Percentiles rank a stretch among this genome's conserved stretches.
These are phyloP conservation scores for Solanum bulbocastanum DNA, from an alignment of 257 asterid species.

Conservation along the genomic window DNA sequence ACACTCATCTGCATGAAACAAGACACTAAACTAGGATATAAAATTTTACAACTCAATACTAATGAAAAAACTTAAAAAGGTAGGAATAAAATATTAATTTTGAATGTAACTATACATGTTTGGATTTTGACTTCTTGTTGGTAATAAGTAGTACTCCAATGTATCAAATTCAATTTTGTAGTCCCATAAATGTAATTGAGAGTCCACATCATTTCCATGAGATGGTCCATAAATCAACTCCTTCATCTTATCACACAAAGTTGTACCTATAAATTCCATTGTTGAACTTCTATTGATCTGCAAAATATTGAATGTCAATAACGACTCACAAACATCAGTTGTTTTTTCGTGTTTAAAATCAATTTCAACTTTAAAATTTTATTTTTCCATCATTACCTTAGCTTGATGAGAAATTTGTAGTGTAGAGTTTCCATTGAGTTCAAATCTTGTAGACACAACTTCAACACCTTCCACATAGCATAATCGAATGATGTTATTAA, in stretches of 20 bases:
- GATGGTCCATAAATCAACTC: slow-evolving; percentile 15
- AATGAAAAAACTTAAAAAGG: background rate
- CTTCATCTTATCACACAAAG: slow-evolving; percentile 17
- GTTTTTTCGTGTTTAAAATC: too few species aligned
- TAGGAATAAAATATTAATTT: background rate
- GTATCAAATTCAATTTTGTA: slow-evolving; percentile 17
- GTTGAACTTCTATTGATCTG: slow-evolving; percentile 16
- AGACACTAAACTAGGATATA: background rate
- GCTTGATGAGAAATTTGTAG: slow-evolving; percentile 23
- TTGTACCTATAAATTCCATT: slow-evolving; percentile 2
- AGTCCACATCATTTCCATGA: slow-evolving; percentile 8
- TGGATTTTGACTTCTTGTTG: background rate
- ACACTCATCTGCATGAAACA: background rate
- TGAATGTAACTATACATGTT: background rate
- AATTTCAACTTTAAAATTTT: background rate
- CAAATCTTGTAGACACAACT: slow-evolving; percentile 28
- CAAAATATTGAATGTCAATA: too few species aligned
- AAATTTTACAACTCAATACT: background rate
- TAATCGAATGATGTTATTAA: slow-evolving; percentile 16
- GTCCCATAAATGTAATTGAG: slow-evolving; percentile 25
- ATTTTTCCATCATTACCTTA: background rate
- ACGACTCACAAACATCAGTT: background rate
- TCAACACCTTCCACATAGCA: slow-evolving; percentile 25
- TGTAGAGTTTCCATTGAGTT: slow-evolving; percentile 24
- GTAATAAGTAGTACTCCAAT: background rate